phyloP scores from a whole-genome alignment of 495 filamentous ascomycete genomes.

The Hypoxylon intermedium region DNA sequence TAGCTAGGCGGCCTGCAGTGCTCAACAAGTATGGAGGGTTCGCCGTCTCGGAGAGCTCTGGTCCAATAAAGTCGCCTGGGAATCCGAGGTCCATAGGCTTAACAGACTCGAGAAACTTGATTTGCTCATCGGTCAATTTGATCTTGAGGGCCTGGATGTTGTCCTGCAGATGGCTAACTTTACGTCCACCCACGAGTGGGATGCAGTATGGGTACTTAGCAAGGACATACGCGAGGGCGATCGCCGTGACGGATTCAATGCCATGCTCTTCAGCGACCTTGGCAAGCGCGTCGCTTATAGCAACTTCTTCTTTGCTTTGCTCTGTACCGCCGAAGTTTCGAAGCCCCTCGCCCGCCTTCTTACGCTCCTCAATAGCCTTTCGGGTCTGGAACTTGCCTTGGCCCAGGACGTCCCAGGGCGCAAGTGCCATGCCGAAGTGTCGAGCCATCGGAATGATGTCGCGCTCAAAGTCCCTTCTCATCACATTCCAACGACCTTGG shows the following conservation, averaged over 20 bases:
- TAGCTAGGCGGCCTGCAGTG: no score
- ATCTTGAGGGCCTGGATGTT: slow-evolving; percentile 68
- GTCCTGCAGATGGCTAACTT: slow-evolving; percentile 67
- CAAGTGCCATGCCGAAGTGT: slow-evolving; percentile 66
- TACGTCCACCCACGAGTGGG: slow-evolving; percentile 65
- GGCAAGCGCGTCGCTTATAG: slow-evolving; percentile 57
- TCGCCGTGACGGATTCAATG: slow-evolving; percentile 45
- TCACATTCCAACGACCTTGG: slow-evolving; percentile 70
- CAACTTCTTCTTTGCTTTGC: slow-evolving; percentile 48
- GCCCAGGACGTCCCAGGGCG: slow-evolving; percentile 64
- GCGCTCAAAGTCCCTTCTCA: slow-evolving; percentile 62
- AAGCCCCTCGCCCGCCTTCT: slow-evolving; percentile 46
- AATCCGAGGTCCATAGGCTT: slow-evolving; percentile 61
- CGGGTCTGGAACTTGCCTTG: slow-evolving; percentile 59
- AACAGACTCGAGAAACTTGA: slow-evolving; percentile 62
- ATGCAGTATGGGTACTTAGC: slow-evolving; percentile 60
- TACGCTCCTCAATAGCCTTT: slow-evolving; percentile 49
- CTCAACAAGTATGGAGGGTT: no score
- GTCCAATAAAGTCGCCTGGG: slow-evolving; percentile 50
- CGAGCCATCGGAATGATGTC: slow-evolving; percentile 67
- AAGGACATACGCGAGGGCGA: slow-evolving; percentile 65
- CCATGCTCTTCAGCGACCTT: slow-evolving; percentile 58
- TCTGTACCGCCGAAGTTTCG: slow-evolving; percentile 39
- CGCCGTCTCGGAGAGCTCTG: no score
- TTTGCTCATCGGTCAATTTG: slow-evolving; percentile 60